Base-by-base conservation (phyloP, 495 filamentous ascomycete species). In the Penicillium daleae region DNA sequence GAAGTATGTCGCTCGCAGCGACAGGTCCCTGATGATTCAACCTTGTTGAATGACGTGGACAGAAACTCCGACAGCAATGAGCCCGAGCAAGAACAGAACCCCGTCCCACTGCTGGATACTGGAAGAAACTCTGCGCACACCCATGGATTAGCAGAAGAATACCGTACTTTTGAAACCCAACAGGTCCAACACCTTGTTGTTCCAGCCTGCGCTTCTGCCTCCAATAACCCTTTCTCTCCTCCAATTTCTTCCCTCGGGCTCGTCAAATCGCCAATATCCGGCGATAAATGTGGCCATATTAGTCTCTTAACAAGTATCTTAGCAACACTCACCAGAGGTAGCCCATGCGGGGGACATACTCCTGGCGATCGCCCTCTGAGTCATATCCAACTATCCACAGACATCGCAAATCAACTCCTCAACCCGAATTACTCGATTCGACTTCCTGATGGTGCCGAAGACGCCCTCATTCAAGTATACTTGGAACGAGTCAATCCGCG, bases 401-500 rank as follows among this genome's bases (percentile, higher is more conserved):
- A 32, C 31, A 58, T 24, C 13, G 12, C 15, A 56, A 27, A 21
- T 10, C 24, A 44, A 15, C 19, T 22, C 15, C 44, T 32, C 4
- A 42, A 33, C 1, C 22, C 42, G 15, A 27, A 39, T 22, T 33
- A 49, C 31, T 12, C 19, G 9, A 6, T 40, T 22, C 31, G n/a
- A 1, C 55, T 66, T 56, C 32, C 59, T n/a, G 24, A 26, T 15
- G 17, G 46, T 29, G 19, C 33, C 29, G 42, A 56, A 37, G 59
- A 69, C 61, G 15, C 59, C 0, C 49, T 66, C 6, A 40, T 71
- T 24, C 46, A 58, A 24, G 60, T 65, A 13, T 71, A 68, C 29
- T 42, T 68, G 9, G 60, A 71, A 52, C 32, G 65, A 29, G 68
- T 71, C 10, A 71, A 71, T 19, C 68, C 65, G 10, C 62, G 68